Evolutionary conservation across 2,329 filamentous ascomycete genomes (phyloP).

Genomic region (Exophiala mesophila): DNA sequence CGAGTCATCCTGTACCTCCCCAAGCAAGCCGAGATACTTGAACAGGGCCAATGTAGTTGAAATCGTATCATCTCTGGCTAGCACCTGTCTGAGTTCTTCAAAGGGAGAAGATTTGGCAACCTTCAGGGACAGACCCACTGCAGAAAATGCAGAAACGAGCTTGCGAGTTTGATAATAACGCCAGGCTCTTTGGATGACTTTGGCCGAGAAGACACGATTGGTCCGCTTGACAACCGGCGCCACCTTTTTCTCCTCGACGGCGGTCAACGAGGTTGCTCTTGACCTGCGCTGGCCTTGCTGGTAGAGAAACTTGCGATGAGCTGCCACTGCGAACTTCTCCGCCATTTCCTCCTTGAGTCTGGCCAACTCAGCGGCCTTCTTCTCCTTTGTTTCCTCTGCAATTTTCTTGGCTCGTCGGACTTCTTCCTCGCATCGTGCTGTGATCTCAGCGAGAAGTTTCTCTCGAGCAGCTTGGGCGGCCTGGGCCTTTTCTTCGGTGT

Average conservation of each 20-base stretch:
- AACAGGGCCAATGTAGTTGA: constrained; percentile 51
- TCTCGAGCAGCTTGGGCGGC: constrained; percentile 61
- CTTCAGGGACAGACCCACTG: constrained; percentile 50
- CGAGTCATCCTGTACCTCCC: constrained; percentile 43
- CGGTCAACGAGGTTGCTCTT: constrained; percentile 48
- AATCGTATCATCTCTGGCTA: constrained; percentile 53
- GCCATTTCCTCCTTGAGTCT: constrained; percentile 58
- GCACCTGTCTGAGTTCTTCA: constrained; percentile 53
- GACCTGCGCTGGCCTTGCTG: constrained; percentile 46
- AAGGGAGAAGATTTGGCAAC: constrained; percentile 51
- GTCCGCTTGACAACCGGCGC: constrained; percentile 34
- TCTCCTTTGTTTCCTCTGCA: constrained; percentile 61
- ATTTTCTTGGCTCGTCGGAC: constrained; percentile 62
- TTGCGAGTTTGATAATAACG: constrained; percentile 45
- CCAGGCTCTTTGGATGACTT: constrained; percentile 56
- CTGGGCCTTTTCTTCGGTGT: constrained; percentile 58
- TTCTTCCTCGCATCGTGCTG: constrained; percentile 61
- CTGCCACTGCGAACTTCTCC: constrained; percentile 60
- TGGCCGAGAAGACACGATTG: constrained; percentile 50
- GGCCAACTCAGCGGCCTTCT: constrained; percentile 58
- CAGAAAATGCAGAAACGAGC: constrained; percentile 47
- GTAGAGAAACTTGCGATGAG: constrained; percentile 50
- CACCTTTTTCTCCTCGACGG: constrained; percentile 41
- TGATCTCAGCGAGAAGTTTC: constrained; percentile 59
- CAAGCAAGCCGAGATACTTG: constrained; percentile 51